phyloP scores from a whole-genome alignment of 2,329 filamentous ascomycete species.

The Dissoconium aciculare region DNA sequence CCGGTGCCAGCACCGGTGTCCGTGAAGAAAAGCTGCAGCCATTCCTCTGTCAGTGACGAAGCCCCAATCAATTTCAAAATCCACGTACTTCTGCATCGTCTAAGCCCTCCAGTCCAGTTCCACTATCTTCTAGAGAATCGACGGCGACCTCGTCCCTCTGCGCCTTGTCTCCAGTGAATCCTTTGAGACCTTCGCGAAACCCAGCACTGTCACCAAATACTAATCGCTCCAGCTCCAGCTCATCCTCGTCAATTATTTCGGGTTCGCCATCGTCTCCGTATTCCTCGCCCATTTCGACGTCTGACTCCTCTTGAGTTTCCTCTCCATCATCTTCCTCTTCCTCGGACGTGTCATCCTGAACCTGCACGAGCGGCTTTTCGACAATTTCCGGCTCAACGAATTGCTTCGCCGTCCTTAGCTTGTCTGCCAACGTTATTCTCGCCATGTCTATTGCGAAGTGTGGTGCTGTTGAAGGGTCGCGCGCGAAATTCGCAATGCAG shows the following conservation, averaged over 20 bases:
- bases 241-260: slow-evolving; percentile 18
- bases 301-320: slow-evolving; percentile 10
- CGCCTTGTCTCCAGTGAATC: slow-evolving; percentile 30
- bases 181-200: slow-evolving; percentile 61
- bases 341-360: too few relatives aligned
- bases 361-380: too few relatives aligned
- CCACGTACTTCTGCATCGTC: slow-evolving; percentile 55
- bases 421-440: too few relatives aligned
- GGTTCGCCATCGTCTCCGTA: slow-evolving; percentile 16
- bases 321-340: slow-evolving; percentile 7
- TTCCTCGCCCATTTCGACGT: slow-evolving; percentile 19
- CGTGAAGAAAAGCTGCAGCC: slow-evolving; percentile 56
- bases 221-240: slow-evolving; percentile 46
- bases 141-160: slow-evolving; percentile 24
- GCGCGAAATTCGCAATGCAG: too few relatives aligned
- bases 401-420: too few relatives aligned
- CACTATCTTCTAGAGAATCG: slow-evolving; percentile 23
- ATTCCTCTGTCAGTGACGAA: slow-evolving; percentile 10
- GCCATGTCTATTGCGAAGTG: too few relatives aligned
- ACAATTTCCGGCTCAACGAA: too few relatives aligned
- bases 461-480: too few relatives aligned
- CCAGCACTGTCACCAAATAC: slow-evolving; percentile 78
- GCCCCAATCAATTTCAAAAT: slow-evolving; percentile 2
- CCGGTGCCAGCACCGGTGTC: slow-evolving; percentile 46
- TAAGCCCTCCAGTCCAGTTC: slow-evolving; percentile 41